Base-by-base conservation (phyloP, 2,329 filamentous ascomycete genomes). In the Paecilomyces sp. region DNA sequence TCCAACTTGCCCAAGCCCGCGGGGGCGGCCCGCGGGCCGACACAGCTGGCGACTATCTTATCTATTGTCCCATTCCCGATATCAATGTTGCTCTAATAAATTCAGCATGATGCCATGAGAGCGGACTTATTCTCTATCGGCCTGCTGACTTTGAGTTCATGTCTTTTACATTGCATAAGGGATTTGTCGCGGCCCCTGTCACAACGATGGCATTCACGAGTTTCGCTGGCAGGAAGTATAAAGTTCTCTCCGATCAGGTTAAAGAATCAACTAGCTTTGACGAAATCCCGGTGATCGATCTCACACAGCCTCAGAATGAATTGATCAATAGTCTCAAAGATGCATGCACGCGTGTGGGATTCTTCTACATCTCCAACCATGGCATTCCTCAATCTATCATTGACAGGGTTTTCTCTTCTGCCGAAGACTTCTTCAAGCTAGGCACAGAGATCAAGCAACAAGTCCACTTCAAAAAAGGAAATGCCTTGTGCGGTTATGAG, bases 251-350 rank as follows among this genome's bases (percentile, higher is more conserved):
- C n/a, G 58, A 62, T 51, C 13, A 59, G 51, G 41, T 41, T 22
- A 57, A 56, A 53, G 36, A 55, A 58, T 58, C 56, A 11, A 41
- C 25, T 24, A 60, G 64, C 18, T 68, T 66, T 13, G 61, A 67
- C 15, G 64, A 68, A 52, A 76, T 80, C 13, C 77, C 78, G 1
- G 66, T 80, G 41, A 78, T 82, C 55, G 78, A 82, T 1, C 57
- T 74, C 0, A 64, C 70, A 2, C 73, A 76, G 15, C 74, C 78
- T 1, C 65, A 74, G 55, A 66, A 66, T 7, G 71, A 80, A 3
- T 77, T 79, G 2, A 64, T 66, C 12, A 66, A 77, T 52, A 73
- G 54, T 82, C 15, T 72, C 76, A 7, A 70, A 13, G 75, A 62
- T 50, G 68, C 66, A 1, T 71, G 79, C 74, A 51, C 76, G 67